Evolutionary conservation across 805 yeast genomes (phyloP).

Genomic region (Candida xyloterini): DNA sequence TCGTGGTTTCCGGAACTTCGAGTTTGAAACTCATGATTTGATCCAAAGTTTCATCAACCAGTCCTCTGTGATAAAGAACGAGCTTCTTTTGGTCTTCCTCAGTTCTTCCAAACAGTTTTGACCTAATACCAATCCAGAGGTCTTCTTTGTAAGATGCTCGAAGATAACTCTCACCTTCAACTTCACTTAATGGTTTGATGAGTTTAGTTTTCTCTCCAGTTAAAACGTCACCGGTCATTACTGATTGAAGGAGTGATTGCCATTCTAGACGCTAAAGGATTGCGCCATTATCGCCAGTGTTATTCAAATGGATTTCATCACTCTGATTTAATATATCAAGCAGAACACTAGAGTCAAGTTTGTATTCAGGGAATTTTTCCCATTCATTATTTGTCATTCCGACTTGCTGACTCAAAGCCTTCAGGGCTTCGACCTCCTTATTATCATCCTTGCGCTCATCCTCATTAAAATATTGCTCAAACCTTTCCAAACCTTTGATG

Average conservation of each 20-base stretch:
- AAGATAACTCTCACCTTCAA: conserved; percentile 44
- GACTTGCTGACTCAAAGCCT: conserved; percentile 31
- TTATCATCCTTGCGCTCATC: conserved; percentile 19
- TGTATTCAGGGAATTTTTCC: conserved; percentile 33
- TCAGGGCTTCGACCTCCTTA: conserved; percentile 30
- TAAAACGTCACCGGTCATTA: conserved; percentile 92
- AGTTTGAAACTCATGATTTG: conserved; percentile 65
- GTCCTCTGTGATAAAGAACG: conserved; percentile 63
- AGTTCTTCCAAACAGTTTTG: conserved; percentile 76
- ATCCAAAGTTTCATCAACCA: conserved; percentile 70
- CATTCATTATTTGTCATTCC: conserved; percentile 33
- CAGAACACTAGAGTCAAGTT: conserved; percentile 35
- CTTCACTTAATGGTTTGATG: conserved; percentile 44
- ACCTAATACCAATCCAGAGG: conserved; percentile 83
- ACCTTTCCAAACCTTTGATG: conserved; percentile 17
- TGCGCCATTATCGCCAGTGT: conserved; percentile 26
- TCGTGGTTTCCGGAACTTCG: conserved; percentile 36
- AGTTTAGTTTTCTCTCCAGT: conserved; percentile 82
- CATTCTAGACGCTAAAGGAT: conserved; percentile 84
- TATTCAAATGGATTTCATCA: conserved; percentile 34
- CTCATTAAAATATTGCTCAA: conserved; percentile 20
- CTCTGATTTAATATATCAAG: conserved; percentile 33
- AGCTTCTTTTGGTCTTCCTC: conserved; percentile 74
- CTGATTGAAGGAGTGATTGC: conserved; percentile 91
- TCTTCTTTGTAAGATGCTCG: conserved; percentile 62